phyloP scores from a whole-genome alignment of 176 grass and related monocot genomes.

The Cenchrus americanus region DNA sequence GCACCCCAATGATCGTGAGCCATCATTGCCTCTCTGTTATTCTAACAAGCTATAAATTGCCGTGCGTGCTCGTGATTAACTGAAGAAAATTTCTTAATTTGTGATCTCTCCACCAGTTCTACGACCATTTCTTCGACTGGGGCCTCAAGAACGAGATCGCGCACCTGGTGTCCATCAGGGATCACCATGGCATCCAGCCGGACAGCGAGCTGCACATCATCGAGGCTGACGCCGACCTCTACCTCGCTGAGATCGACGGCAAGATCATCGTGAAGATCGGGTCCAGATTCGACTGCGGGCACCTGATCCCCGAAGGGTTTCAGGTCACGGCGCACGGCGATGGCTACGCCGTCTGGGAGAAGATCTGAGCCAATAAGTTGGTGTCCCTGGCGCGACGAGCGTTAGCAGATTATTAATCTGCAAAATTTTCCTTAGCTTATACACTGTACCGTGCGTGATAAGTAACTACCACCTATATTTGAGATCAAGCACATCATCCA shows the following conservation, averaged over 20 bases:
- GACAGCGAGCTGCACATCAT: constrained; percentile 64
- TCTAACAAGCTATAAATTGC: background rate
- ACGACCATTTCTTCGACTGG: constrained; percentile 83
- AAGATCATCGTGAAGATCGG: constrained; percentile 68
- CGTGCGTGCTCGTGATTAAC: background rate
- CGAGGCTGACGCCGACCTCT: constrained; percentile 65
- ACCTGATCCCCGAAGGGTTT: constrained; percentile 57
- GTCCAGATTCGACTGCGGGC: constrained; percentile 36
- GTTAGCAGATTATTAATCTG: constrained; percentile 5
- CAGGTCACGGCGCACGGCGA: constrained; percentile 51
- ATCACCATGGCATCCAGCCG: constrained; percentile 47
- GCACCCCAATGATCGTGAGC: constrained; percentile 82
- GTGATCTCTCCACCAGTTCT: constrained; percentile 52
- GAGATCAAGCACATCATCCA: constrained; percentile 13
- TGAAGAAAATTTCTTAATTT: background rate
- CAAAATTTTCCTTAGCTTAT: background rate
- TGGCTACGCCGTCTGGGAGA: constrained; percentile 71
- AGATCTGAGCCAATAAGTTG: background rate
- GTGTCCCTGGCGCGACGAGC: background rate
- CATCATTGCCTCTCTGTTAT: background rate
- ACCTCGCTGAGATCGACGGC: constrained; percentile 68
- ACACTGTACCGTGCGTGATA: background rate
- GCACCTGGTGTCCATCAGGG: constrained; percentile 57
- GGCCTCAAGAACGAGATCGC: constrained; percentile 64
- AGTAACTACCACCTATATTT: background rate